Base-by-base conservation (phyloP, 2,329 filamentous ascomycete species). In the Lecanicillium sp. region DNA sequence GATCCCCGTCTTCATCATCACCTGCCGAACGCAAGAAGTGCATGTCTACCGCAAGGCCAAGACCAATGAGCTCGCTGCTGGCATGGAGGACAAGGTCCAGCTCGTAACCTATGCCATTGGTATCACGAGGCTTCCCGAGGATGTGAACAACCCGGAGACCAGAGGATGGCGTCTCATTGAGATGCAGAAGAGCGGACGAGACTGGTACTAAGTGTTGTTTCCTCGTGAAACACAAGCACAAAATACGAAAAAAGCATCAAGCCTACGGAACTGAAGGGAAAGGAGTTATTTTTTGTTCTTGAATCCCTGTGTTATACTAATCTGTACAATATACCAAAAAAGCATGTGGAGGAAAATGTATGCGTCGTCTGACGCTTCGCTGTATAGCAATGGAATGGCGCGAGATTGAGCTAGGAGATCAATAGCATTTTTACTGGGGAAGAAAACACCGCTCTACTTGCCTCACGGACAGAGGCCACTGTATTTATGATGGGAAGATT, bases 41-140 rank as follows among this genome's bases (percentile, higher is more conserved):
- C 92, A 98, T 58, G 89, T 97, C 13, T 98, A 96, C 69, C 79
- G 85, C 46, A 94, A 97, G 49, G 80, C 83, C 42, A 97, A 98
- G 73, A 83, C 83, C 1, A 82, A 82, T 47, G 74, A 96, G 61
- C 77, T 98, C 34, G 89, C 90, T 3, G 90, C 90, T 11, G 92
- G 92, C 31, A 97, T 96, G 88, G 92, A 98, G 64, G 92, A 98
- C 65, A 94, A 89, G 67, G 92, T 98, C 17, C 92, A 98, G 65
- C 81, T 95, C 50, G 92, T 98, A 49, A 97, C 92, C 3, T 98
- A 98, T 57, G 92, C 90, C 46, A 97, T 98, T 51, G 92, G 92
- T 52, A 84, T 98, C 44, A 98, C 92, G 4, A 75, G 92, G 48
- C 80, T 94, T 44, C 82, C 92, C 3, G 92, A 98, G 58, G 92